Base-by-base conservation (phyloP, 129 eudicot genomes). In the Flaveria trinervia region DNA sequence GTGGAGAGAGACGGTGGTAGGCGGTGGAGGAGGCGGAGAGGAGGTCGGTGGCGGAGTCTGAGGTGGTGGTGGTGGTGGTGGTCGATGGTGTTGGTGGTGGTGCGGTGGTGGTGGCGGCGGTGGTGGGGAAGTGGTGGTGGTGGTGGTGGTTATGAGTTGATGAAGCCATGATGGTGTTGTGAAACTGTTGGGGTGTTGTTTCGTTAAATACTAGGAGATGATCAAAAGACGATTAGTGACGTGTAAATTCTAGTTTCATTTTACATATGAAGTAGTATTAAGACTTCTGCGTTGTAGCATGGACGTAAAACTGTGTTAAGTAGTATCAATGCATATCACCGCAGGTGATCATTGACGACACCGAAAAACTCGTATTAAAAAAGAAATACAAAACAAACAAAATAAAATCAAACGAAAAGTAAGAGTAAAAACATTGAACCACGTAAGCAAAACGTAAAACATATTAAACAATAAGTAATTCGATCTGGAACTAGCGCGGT, bases 31-130 rank as follows among this genome's bases (percentile, higher is more conserved):
- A 92, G 94, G 9, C 61, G 86, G 92, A 89, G 56, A 92, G 86
- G 1, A 80, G 73, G 28, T 92, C 94, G 28, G 81, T 65, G 71
- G 85, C 54, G 16, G 82, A 65, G 70, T 36, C 6, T 68, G 62
- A 25, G 50, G 87, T 14, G 57, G 88, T 33, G 65, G 54, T 59
- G 73, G 85, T 20, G 6, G 83, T 83, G 49, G 96, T 62, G 43
- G 92, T 55, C 46, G 96, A 88, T 4, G 96, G 98, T 4, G 98
- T 92, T 57, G 96, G 96, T 3, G 98, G 96, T 0, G 98, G 98
- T 44, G 98, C 96, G 50, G 96, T 71, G 41, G 90, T 81, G 55
- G 89, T 79, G 78, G 54, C 52, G n/a, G n/a, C n/a, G n/a, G n/a
- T n/a, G n/a, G n/a, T n/a, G n/a, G n/a, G n/a, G n/a, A n/a, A 49